Evolutionary conservation across 2,329 filamentous ascomycete genomes (phyloP), one percentile per base, ranked within the genome.

Genomic region (Fusarium penzigii): DNA sequence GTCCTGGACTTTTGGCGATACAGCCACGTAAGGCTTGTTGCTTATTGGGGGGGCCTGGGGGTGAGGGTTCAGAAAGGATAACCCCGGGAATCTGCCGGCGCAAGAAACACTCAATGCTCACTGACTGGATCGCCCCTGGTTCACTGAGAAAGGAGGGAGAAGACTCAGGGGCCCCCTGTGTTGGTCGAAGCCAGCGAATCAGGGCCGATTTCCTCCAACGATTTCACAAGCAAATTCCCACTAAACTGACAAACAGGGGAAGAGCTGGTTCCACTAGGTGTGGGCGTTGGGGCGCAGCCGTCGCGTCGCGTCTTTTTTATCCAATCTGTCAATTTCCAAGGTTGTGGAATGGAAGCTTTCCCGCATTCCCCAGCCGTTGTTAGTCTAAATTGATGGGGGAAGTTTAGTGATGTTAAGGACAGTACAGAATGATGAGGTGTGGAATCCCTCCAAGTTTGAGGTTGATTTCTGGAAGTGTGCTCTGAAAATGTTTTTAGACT

Each of bases 1-100:
- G 29, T 32, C 29, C 14, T 32, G 50, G 50, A 58, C 55, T 58
- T 63, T 57, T 63, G 54, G 46, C 56, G 58, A 63, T 63, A 49
- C 59, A 63, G 60, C 60, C 60, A 63, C 60, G 60, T 61, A 63
- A 62, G 53, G 57, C 14, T 46, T 50, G 48, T 51, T 54, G 46
- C 40, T 17, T 29, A 36, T 42, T 40, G 34, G 13, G 14, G 9
- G 48, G 6, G 29, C 11, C n/a, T n/a, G n/a, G n/a, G n/a, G n/a
- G n/a, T n/a, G n/a, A n/a, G n/a, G n/a, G 20, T 25, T 25, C 20
- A 25, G 20, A 25, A 25, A 25, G 7, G 20, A 36, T 36, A 11
- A 36, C 32, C 32, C 60, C 60, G 60, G 49, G 25, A 38, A 51
- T 62, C 62, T 62, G 42, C 48, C 48, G 54, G 42, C 54, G 52